Conservation (phyloP, 192 early-diverging fungal species). For the Mortierella hygrophila region DNA sequence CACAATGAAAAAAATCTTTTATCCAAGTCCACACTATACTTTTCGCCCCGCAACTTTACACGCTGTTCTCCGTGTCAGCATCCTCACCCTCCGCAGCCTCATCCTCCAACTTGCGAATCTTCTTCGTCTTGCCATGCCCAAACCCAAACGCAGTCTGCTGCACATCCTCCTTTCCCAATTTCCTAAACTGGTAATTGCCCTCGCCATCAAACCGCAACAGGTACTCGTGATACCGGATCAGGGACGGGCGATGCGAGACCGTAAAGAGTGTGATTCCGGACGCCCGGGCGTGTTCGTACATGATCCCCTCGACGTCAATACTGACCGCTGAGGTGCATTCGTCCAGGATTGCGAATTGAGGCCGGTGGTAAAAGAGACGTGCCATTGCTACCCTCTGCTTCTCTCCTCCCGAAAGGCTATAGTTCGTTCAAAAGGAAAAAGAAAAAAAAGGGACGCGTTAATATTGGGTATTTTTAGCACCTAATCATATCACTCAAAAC, state of each 20-base stretch:
- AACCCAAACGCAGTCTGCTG: conserved; percentile 60
- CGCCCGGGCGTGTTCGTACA: conserved; percentile 72
- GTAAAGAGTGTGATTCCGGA: conserved; percentile 74
- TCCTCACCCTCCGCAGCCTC: conserved; percentile 54
- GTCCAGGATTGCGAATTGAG: conserved; percentile 82
- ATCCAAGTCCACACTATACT: no score
- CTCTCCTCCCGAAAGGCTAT: conserved; percentile 81
- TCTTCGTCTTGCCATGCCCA: conserved; percentile 65
- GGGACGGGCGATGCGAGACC: conserved; percentile 67
- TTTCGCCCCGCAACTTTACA: not conserved
- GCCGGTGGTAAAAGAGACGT: conserved; percentile 87
- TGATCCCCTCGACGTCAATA: conserved; percentile 83
- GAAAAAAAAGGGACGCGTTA: not conserved
- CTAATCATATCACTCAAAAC: not conserved
- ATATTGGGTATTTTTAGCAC: not conserved
- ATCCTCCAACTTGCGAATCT: conserved; percentile 54
- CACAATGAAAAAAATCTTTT: no score
- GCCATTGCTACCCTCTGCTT: conserved; percentile 86
- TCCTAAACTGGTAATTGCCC: conserved; percentile 71
- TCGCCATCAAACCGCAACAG: conserved; percentile 73
- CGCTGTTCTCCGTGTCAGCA: conserved; percentile 57
- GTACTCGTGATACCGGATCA: conserved; percentile 70
- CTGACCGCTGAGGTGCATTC: conserved; percentile 87
- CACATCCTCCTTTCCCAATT: conserved; percentile 62
- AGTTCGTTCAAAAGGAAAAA: not conserved